Conservation (phyloP, 1,139 yeast species). For the Candida pseudoviswanathii region DNA sequence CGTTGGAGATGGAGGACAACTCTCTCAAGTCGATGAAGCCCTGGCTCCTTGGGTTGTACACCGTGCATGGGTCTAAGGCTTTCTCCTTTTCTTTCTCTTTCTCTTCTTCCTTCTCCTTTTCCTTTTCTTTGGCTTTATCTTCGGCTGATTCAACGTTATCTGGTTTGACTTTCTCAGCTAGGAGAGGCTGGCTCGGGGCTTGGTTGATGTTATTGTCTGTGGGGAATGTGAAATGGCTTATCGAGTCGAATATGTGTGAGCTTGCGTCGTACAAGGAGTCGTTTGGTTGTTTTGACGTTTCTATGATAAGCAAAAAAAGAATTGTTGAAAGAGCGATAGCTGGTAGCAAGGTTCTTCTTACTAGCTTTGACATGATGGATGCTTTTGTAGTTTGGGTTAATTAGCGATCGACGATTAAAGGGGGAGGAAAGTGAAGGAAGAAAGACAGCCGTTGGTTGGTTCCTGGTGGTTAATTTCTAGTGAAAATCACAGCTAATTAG, state of each 20-base stretch:
- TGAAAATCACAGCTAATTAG: not conserved
- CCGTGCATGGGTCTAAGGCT: slow-evolving; percentile 55
- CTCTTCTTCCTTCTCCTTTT: slow-evolving; percentile 9
- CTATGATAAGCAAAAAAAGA: slow-evolving; percentile 10
- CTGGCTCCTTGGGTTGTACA: slow-evolving; percentile 50
- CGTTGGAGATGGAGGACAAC: slow-evolving; percentile 45
- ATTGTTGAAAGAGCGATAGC: slow-evolving; percentile 11
- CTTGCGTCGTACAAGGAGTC: slow-evolving; percentile 15
- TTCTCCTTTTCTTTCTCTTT: slow-evolving; percentile 11
- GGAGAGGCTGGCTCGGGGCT: slow-evolving; percentile 5
- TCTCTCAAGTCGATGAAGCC: slow-evolving; percentile 60
- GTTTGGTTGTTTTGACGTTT: slow-evolving; percentile 8
- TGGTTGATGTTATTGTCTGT: slow-evolving; percentile 2
- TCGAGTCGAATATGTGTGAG: slow-evolving; percentile 22
- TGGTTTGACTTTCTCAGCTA: not conserved
- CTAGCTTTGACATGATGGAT: slow-evolving; percentile 12
- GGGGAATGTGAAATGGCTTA: slow-evolving; percentile 20
- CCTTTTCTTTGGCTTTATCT: not conserved
- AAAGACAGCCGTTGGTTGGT: not conserved
- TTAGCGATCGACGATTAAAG: not conserved
- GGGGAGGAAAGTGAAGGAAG: not conserved
- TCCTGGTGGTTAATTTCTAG: not conserved
- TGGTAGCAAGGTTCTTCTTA: slow-evolving; percentile 15
- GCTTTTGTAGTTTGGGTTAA: not conserved
- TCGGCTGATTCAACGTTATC: not conserved